These are phyloP conservation scores for Hansfordia pulvinata DNA, from an alignment of 2,329 filamentous ascomycete genomes.

Conservation along the genomic window DNA sequence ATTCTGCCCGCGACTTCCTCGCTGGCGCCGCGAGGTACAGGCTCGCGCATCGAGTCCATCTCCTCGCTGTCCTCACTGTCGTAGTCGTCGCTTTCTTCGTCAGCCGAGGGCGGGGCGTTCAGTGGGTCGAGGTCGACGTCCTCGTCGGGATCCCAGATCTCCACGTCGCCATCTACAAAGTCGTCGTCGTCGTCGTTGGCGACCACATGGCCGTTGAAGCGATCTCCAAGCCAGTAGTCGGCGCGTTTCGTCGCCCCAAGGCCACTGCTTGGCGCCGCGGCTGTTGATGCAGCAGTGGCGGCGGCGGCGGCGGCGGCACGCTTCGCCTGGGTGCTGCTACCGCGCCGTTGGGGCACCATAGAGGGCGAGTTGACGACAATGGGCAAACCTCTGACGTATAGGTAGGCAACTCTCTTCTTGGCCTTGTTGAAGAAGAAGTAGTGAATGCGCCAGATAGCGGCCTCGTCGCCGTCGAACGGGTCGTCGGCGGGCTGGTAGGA, in stretches of 20 bases:
- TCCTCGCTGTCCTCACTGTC: conserved; percentile 25
- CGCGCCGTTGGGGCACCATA: conserved; percentile 13
- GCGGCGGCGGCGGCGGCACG: conserved; percentile 15
- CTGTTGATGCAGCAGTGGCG: no score
- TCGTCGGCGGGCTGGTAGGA: conserved; percentile 82
- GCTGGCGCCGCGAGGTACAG: conserved; percentile 44
- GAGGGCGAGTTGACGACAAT: conserved; percentile 37
- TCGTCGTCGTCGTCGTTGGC: conserved; percentile 26
- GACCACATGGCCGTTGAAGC: conserved; percentile 32
- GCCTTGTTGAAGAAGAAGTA: conserved; percentile 97
- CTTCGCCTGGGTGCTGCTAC: conserved; percentile 14
- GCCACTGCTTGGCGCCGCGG: no score
- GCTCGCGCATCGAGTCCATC: conserved; percentile 25
- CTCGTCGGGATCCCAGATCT: conserved; percentile 44
- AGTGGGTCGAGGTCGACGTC: conserved; percentile 42
- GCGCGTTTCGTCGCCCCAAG: conserved; percentile 64
- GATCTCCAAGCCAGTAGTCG: conserved; percentile 75
- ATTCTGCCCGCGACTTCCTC: conserved; percentile 50
- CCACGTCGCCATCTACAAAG: conserved; percentile 28
- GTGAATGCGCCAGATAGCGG: conserved; percentile 87
- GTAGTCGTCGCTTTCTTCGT: conserved; percentile 32
- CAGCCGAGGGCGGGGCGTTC: conserved; percentile 34
- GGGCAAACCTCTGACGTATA: conserved; percentile 82
- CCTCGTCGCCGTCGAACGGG: conserved; percentile 83
- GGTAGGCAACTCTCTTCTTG: conserved; percentile 83